Base-by-base conservation (phyloP, 2,329 filamentous ascomycete species). In the Incumbomyces delicatus region DNA sequence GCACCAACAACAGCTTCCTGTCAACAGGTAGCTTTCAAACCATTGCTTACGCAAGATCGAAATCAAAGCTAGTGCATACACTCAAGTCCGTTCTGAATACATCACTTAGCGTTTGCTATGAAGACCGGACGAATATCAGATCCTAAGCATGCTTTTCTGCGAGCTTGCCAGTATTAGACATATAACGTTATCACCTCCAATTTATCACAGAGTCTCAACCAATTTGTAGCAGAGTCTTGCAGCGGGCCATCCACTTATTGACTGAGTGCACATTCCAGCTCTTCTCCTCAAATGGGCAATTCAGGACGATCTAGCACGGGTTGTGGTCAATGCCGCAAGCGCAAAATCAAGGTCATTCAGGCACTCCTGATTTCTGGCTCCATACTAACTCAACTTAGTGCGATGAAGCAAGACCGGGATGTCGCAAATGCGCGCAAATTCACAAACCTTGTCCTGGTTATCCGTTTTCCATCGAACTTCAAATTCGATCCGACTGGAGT, bases 231-330 rank as follows among this genome's bases (percentile, higher is more conserved):
- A 27, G 22, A 27, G 8, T 27, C 22, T 27, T 8, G 22, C 22
- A 8, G 8, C 5, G 22, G 22, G 22, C 4, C 4, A 8, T 27
- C 8, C 8, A 27, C 22, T 8, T 8, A 27, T 27, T 27, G 22
- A 27, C 22, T 27, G 22, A 27, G 22, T 8, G 22, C 8, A 27
- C 22, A 8, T 5, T 5, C 8, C 4, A 27, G 22, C 8, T 8
- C 22, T 27, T 16, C 42, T 8, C 17, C 12, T 18, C 43, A 27
- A 13, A 56, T 56, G 54, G 50, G 50, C 20, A 56, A 55, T 27
- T 50, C 48, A 46, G 53, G 53, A 39, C 53, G 51, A 44, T 55
- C 52, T n/a, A 56, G 54, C 42, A 56, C 51, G 10, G 54, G 54
- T 16, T 52, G 50, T 36, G 38, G 30, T 10, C 42, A 34, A n/a